Base-by-base conservation (phyloP, 768 basidiomycete genomes). In the Auriculariales sp. region DNA sequence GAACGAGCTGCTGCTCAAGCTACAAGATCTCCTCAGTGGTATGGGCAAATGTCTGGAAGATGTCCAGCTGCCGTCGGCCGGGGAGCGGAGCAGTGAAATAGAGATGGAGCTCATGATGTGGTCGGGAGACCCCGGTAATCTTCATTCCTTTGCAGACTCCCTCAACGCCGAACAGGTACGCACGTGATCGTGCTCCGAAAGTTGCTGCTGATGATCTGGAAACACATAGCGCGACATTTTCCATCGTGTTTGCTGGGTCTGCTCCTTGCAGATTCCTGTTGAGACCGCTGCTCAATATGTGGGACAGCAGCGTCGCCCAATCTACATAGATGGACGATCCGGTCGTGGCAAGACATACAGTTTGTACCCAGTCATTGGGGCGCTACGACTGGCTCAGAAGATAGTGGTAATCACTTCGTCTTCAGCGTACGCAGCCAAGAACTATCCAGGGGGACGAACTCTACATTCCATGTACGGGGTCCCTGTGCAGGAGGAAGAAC, bases 291-390 rank as follows among this genome's bases (percentile, higher is more conserved):
- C n/a, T n/a, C n/a, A n/a, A n/a, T n/a, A n/a, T n/a, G n/a, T n/a
- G n/a, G n/a, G n/a, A n/a, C 51, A 64, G 0, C n/a, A n/a, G n/a
- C n/a, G n/a, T n/a, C n/a, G n/a, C n/a, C 56, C 50, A 30, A 52
- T 57, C 6, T 70, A 69, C 50, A 48, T 71, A 6, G 63, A 70
- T 52, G 68, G 69, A 1, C 62, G 65, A 49, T 68, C 69, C 1
- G 69, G 70, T 0, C 52, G 66, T 3, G 70, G 69, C 0, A 72
- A 72, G 54, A 71, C 68, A 0, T 67, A 59, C 28, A 29, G 70
- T 1, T 50, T 66, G 1, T 62, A 62, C 28, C 57, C 67, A 0
- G 47, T 72, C 3, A 66, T 64, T 45, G 61, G 62, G 49, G 55
- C 53, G 28, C 32, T 69, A 1, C 54, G 68, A 7, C 48, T 58